Evolutionary conservation across 495 filamentous ascomycete genomes (phyloP).

Genomic region (Penicillium soppii): DNA sequence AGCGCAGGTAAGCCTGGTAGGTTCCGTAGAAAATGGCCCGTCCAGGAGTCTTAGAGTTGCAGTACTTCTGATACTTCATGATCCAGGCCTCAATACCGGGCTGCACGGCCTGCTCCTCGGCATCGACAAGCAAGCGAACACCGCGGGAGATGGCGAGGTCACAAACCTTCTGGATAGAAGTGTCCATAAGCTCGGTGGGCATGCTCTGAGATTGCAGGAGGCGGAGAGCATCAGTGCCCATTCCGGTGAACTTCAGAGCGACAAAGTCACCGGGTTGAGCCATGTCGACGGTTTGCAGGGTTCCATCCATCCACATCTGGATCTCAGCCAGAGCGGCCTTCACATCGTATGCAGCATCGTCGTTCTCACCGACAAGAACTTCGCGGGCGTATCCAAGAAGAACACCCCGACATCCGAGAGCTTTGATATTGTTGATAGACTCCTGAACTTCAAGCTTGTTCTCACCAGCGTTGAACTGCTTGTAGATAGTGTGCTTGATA

Average conservation of each 20-base stretch:
- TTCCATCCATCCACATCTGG: conserved; percentile 69
- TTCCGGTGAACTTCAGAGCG: conserved; percentile 91
- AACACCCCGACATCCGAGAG: conserved; percentile 46
- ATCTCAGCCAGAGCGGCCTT: conserved; percentile 57
- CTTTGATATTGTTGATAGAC: conserved; percentile 43
- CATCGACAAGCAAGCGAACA: conserved; percentile 81
- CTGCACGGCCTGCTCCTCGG: conserved; percentile 81
- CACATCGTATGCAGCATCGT: conserved; percentile 30
- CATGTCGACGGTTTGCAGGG: conserved; percentile 73
- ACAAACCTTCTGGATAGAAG: conserved; percentile 74
- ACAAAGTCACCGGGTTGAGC: conserved; percentile 77
- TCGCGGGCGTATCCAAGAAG: conserved; percentile 50
- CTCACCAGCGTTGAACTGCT: conserved; percentile 52
- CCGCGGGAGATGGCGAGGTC: conserved; percentile 67
- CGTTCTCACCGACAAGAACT: conserved; percentile 40
- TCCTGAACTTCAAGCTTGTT: conserved; percentile 46
- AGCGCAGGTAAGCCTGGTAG: conserved; percentile 83
- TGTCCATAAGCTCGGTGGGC: conserved; percentile 61
- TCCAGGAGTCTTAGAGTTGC: conserved; percentile 58
- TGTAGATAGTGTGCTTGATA: conserved; percentile 50
- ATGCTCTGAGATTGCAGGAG: conserved; percentile 56
- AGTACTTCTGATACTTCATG: conserved; percentile 76
- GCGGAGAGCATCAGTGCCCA: conserved; percentile 72
- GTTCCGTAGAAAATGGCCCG: conserved; percentile 70
- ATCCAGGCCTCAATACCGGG: conserved; percentile 85